phyloP scores from a whole-genome alignment of 2,329 filamentous ascomycete genomes.

The Aspergillus vadensis region DNA sequence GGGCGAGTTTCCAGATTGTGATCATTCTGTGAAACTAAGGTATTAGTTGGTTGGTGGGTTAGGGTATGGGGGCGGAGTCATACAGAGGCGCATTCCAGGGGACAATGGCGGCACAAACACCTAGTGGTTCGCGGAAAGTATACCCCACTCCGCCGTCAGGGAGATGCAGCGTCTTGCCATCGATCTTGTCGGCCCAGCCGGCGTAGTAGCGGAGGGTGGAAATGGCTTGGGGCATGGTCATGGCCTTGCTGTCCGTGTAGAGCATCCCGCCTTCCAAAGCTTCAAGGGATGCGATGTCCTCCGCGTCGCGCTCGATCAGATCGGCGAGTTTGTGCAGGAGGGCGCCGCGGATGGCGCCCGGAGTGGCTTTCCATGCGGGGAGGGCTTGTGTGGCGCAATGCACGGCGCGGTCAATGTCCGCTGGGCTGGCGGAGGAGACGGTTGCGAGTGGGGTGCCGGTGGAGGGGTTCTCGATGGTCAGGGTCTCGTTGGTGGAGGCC shows the following conservation, averaged over 20 bases:
- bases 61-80: not conserved
- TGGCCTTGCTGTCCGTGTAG: constrained; percentile 24
- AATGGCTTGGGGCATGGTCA: constrained; percentile 28
- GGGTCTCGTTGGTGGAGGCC: constrained; percentile 21
- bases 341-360: constrained; percentile 20
- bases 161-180: constrained; percentile 28
- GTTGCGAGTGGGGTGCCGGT: constrained; percentile 25
- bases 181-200: constrained; percentile 34
- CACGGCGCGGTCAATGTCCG: constrained; percentile 30
- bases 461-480: constrained; percentile 29
- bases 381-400: constrained; percentile 25
- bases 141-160: constrained; percentile 25
- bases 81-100: constrained; percentile 36
- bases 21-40: constrained; percentile 25
- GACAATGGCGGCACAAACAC: constrained; percentile 33
- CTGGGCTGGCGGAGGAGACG: constrained; percentile 26
- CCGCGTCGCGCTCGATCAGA: constrained; percentile 29
- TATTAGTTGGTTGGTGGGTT: not conserved
- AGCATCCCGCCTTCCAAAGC: constrained; percentile 30
- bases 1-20: constrained; percentile 56
- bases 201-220: constrained; percentile 32
- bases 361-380: constrained; percentile 27
- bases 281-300: constrained; percentile 30
- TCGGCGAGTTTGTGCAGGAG: constrained; percentile 31
- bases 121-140: constrained; percentile 30